Conservation (phyloP, 2,329 filamentous ascomycete species). For the Curvularia sp. region DNA sequence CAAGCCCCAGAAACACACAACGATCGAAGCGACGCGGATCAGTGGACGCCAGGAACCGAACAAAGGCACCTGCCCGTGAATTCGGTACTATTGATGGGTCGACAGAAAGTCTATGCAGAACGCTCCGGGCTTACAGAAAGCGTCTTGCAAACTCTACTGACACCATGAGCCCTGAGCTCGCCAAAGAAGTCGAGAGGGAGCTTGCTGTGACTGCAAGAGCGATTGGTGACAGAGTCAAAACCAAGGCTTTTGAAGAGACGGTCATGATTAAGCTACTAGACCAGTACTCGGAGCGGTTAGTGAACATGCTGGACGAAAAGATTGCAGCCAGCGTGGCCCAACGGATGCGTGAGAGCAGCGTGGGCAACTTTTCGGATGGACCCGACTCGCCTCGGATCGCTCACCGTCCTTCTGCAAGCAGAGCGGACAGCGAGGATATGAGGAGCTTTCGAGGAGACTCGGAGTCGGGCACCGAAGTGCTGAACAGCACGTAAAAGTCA, state of each 20-base stretch:
- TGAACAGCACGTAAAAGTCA: constrained; percentile 23
- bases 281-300: constrained; percentile 75
- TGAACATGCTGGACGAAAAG: constrained; percentile 76
- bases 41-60: constrained; percentile 58
- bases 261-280: constrained; percentile 68
- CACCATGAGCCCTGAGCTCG: constrained; percentile 54
- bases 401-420: constrained; percentile 16
- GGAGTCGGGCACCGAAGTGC: constrained; percentile 13
- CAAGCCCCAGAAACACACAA: constrained; percentile 48
- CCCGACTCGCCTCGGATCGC: constrained; percentile 22
- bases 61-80: constrained; percentile 51
- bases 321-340: constrained; percentile 56
- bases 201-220: constrained; percentile 58
- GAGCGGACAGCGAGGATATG: constrained; percentile 13
- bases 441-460: constrained; percentile 7
- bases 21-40: constrained; percentile 56
- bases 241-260: constrained; percentile 53
- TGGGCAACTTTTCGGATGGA: constrained; percentile 33
- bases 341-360: constrained; percentile 46
- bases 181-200: constrained; percentile 65
- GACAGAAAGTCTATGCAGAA: constrained; percentile 66
- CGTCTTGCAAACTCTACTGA: constrained; percentile 61
- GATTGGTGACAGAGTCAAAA: constrained; percentile 54
- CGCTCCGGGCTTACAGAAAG: constrained; percentile 65
- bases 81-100: constrained; percentile 46